Percentiles rank a stretch among this genome's conserved stretches.
phyloP scores from a whole-genome alignment of 2,329 filamentous ascomycete species.

The Monosporascus sp. region DNA sequence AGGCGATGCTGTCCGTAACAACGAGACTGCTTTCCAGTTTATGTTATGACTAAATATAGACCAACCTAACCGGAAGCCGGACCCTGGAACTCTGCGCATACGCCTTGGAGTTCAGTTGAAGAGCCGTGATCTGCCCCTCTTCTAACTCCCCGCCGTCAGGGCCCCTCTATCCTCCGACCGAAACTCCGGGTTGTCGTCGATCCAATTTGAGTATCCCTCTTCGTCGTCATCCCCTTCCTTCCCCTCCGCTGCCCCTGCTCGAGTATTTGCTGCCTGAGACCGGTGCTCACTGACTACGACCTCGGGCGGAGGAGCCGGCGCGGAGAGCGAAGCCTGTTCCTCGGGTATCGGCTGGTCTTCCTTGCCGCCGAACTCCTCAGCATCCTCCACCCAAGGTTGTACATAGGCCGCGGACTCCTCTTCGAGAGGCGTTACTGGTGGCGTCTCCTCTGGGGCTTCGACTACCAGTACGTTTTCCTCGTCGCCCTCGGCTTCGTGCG shows the following conservation, averaged over 20 bases:
- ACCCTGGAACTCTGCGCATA: too few species aligned
- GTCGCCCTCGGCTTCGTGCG: conserved; percentile 15
- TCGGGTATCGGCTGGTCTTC: conserved; percentile 7
- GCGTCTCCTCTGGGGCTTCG: conserved; percentile 26
- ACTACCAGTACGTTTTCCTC: conserved; percentile 28
- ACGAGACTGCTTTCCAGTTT: too few species aligned
- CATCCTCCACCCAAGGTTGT: conserved; percentile 25
- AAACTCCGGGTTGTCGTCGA: conserved; percentile 23
- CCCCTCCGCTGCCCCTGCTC: neutral
- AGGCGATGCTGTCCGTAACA: too few species aligned
- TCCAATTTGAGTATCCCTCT: conserved; percentile 27
- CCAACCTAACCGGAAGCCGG: too few species aligned
- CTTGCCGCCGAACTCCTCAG: conserved; percentile 15
- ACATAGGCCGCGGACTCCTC: conserved; percentile 13
- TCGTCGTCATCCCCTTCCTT: conserved; percentile 14
- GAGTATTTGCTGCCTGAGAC: neutral
- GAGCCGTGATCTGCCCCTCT: too few species aligned
- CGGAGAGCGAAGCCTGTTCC: conserved; percentile 4
- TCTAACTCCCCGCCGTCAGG: neutral
- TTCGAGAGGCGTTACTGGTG: conserved; percentile 21
- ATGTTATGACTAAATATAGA: too few species aligned
- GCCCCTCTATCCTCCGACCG: conserved; percentile 3
- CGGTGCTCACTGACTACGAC: neutral
- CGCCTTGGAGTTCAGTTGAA: too few species aligned
- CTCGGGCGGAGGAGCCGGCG: neutral